A percentile compares a stretch with the other conserved stretches of the same genome.
These are phyloP conservation scores for Didymellaceae sp. DNA, from an alignment of 2,329 filamentous ascomycete genomes.

Conservation along the genomic window DNA sequence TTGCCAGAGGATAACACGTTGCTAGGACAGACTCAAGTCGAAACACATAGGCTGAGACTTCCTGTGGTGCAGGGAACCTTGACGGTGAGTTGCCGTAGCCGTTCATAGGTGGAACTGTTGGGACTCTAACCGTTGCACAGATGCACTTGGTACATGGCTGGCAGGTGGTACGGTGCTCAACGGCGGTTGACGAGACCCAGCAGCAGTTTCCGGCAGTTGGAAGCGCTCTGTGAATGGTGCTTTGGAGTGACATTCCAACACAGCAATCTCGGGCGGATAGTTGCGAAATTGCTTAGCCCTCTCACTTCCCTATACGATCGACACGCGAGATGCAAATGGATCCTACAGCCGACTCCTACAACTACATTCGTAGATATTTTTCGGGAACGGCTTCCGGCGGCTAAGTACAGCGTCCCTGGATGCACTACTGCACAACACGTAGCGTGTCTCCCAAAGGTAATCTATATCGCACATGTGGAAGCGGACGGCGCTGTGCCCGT, in stretches of 20 bases:
- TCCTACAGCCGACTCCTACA: slow-evolving; percentile 6
- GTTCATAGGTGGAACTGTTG: slow-evolving; percentile 41
- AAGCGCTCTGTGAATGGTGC: not conserved
- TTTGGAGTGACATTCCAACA: slow-evolving; percentile 20
- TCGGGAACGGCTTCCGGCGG: slow-evolving; percentile 4
- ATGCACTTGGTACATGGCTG: slow-evolving; percentile 22
- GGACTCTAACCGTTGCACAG: slow-evolving; percentile 32
- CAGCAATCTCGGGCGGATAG: slow-evolving; percentile 15
- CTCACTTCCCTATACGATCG: slow-evolving; percentile 10
- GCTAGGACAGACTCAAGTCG: slow-evolving; percentile 23
- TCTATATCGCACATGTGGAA: slow-evolving; percentile 9
- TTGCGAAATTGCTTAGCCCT: slow-evolving; percentile 9
- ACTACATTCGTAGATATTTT: not conserved
- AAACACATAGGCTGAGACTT: slow-evolving; percentile 21
- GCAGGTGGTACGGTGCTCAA: slow-evolving; percentile 14
- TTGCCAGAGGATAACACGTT: slow-evolving; percentile 33
- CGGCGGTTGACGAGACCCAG: slow-evolving; percentile 15
- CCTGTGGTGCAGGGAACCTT: slow-evolving; percentile 31
- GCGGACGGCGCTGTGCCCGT: slow-evolving; percentile 7
- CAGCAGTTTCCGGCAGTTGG: slow-evolving; percentile 21
- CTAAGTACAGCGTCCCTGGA: not conserved
- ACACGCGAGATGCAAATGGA: slow-evolving; percentile 3
- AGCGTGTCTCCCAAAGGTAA: slow-evolving; percentile 2
- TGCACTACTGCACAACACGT: not conserved
- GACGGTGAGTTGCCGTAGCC: slow-evolving; percentile 25